Evolutionary conservation across 345 rosid genomes (phyloP).

Genomic region (Kernera saxatilis): DNA sequence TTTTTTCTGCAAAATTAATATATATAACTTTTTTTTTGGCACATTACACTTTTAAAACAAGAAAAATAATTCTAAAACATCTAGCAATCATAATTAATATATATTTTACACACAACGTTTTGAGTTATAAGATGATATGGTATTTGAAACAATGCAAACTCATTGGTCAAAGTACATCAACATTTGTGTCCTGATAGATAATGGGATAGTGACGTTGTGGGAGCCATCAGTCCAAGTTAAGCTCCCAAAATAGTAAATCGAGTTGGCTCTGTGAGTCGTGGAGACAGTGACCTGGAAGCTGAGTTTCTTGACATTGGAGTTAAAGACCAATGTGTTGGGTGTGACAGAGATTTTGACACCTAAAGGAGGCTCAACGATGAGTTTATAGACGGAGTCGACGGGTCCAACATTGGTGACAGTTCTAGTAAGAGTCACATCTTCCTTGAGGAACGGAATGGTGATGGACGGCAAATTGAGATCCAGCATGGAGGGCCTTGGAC

Average conservation of each 20-base stretch:
- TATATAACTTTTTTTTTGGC: too few species aligned
- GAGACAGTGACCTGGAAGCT: conserved; percentile 23
- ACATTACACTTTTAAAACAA: too few species aligned
- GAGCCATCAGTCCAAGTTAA: conserved; percentile 33
- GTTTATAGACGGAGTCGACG: conserved; percentile 24
- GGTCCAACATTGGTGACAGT: conserved; percentile 47
- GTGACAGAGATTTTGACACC: conserved; percentile 17
- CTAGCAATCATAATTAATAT: too few species aligned
- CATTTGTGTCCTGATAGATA: conserved; percentile 38
- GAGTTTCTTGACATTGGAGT: conserved; percentile 13
- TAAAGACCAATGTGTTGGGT: conserved; percentile 24
- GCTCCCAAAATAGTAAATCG: conserved; percentile 42
- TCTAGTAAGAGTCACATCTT: conserved; percentile 22
- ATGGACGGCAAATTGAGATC: conserved; percentile 46
- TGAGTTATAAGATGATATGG: background rate
- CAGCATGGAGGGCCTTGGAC: conserved; percentile 1
- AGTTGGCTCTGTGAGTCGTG: conserved; percentile 23
- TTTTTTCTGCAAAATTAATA: background rate
- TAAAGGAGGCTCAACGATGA: conserved; percentile 24
- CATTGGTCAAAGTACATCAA: conserved; percentile 5
- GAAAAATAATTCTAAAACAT: too few species aligned
- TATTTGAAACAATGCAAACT: background rate
- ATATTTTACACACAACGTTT: background rate
- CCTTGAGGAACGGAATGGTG: conserved; percentile 18
- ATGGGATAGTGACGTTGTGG: conserved; percentile 37